Conservation (phyloP, 106 monocot species). For the Posidonia australis region DNA sequence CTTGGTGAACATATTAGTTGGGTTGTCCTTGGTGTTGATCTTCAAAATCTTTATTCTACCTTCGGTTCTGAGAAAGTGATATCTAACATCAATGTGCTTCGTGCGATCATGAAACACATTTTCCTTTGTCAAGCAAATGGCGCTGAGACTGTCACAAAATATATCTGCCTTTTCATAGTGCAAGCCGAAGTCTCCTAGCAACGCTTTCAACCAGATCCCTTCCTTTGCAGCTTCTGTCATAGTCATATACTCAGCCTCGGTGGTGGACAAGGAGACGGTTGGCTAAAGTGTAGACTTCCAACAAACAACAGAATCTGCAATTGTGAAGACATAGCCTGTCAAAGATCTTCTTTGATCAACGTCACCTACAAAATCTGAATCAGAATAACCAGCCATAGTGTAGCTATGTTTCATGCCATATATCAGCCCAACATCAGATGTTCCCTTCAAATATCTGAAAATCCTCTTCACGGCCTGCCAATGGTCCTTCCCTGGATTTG, state of each 20-base stretch:
- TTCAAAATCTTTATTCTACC: neutral
- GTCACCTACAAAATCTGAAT: neutral
- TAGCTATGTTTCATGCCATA: neutral
- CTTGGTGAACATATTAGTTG: neutral
- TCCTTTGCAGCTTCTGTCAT: conserved; percentile 2
- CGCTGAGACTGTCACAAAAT: neutral
- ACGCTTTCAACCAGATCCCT: neutral
- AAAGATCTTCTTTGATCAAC: neutral
- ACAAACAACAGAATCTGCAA: neutral
- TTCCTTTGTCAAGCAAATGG: neutral
- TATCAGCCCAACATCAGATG: neutral
- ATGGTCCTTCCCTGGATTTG: neutral
- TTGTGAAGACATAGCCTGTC: neutral
- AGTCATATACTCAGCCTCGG: neutral
- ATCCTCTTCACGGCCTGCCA: conserved; percentile 4
- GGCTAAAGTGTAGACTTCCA: neutral
- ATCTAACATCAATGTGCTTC: neutral
- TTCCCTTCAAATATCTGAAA: conserved; percentile 1
- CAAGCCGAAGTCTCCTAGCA: neutral
- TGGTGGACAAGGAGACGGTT: neutral
- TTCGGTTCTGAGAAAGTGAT: neutral
- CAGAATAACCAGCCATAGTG: neutral
- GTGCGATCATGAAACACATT: neutral
- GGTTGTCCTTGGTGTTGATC: neutral
- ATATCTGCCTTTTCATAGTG: neutral